Conservation (phyloP, 1,284 basidiomycete genomes). For the Sphagnurus paluster region DNA sequence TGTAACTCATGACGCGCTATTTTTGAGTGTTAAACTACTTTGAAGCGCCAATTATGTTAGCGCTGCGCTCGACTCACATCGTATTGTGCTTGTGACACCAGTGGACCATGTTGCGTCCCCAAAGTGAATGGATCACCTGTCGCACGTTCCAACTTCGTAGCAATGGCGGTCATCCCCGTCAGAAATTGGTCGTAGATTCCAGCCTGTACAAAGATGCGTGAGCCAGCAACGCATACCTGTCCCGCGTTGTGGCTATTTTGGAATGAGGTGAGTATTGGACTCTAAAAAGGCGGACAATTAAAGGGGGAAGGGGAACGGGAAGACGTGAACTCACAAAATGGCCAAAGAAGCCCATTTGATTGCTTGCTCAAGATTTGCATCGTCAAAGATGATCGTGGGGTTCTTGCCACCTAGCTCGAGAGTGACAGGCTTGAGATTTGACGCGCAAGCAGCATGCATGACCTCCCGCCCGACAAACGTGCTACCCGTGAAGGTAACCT, state of each 20-base stretch:
- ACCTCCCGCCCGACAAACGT: slow-evolving; percentile 78
- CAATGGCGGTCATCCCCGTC: slow-evolving; percentile 51
- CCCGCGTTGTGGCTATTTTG: too few relatives aligned
- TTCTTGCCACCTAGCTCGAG: slow-evolving; percentile 87
- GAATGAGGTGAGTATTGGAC: too few relatives aligned
- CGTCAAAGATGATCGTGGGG: slow-evolving; percentile 77
- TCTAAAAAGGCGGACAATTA: neutral
- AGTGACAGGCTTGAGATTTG: slow-evolving; percentile 80
- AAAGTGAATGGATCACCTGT: slow-evolving; percentile 79
- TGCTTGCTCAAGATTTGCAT: slow-evolving; percentile 76
- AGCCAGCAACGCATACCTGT: slow-evolving; percentile 82
- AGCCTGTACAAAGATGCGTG: slow-evolving; percentile 83
- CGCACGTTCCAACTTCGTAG: slow-evolving; percentile 44
- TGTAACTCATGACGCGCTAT: slow-evolving; percentile 63
- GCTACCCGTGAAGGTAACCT: slow-evolving; percentile 64
- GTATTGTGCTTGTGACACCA: slow-evolving; percentile 73
- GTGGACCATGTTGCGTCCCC: slow-evolving; percentile 81
- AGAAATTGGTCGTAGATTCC: slow-evolving; percentile 79
- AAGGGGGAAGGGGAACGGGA: neutral
- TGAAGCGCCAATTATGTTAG: too few relatives aligned
- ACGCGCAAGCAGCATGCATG: slow-evolving; percentile 70
- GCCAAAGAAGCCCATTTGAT: slow-evolving; percentile 79
- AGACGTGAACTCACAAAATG: slow-evolving; percentile 71
- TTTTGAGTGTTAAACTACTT: neutral
- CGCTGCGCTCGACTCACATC: slow-evolving; percentile 44